Evolutionary conservation across 2,329 filamentous ascomycete genomes (phyloP).

Genomic region (Knufia petricola): DNA sequence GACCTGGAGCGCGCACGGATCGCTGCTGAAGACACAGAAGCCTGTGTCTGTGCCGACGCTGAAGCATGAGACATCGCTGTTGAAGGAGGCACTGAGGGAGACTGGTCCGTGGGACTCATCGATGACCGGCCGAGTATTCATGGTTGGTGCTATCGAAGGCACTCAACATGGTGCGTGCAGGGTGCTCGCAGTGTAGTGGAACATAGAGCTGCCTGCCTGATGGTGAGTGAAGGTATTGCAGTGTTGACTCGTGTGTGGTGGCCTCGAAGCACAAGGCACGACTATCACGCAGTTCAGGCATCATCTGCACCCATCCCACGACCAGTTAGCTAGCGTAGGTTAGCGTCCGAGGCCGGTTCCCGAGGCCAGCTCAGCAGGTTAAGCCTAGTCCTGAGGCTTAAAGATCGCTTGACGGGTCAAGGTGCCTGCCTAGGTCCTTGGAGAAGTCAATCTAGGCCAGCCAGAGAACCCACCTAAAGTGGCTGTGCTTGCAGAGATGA

Average conservation of each 20-base stretch:
- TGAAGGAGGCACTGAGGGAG: slow-evolving; percentile 78
- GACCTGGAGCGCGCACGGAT: slow-evolving; percentile 58
- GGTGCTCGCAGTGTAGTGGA: too few relatives aligned
- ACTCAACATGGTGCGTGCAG: slow-evolving; percentile 1
- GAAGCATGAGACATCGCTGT: slow-evolving; percentile 75
- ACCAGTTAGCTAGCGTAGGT: too few relatives aligned
- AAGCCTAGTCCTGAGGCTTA: too few relatives aligned
- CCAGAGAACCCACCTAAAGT: not conserved
- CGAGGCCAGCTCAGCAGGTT: too few relatives aligned
- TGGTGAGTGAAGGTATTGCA: too few relatives aligned
- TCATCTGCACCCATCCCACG: not conserved
- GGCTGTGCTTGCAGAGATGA: not conserved
- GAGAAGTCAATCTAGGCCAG: too few relatives aligned
- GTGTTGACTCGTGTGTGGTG: too few relatives aligned
- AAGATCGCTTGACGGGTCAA: not conserved
- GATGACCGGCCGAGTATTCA: slow-evolving; percentile 85
- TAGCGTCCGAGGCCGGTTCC: too few relatives aligned
- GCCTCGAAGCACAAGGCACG: too few relatives aligned
- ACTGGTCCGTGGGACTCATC: slow-evolving; percentile 64
- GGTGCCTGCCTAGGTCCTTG: not conserved
- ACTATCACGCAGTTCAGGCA: not conserved
- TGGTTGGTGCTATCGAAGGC: slow-evolving; percentile 31
- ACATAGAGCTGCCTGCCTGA: not conserved
- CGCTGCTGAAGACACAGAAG: slow-evolving; percentile 68
- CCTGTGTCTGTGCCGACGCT: slow-evolving; percentile 77